A percentile compares a stretch with the other conserved stretches of the same genome.
Conservation (phyloP, 441 rosid genomes). For the Hura crepitans region DNA sequence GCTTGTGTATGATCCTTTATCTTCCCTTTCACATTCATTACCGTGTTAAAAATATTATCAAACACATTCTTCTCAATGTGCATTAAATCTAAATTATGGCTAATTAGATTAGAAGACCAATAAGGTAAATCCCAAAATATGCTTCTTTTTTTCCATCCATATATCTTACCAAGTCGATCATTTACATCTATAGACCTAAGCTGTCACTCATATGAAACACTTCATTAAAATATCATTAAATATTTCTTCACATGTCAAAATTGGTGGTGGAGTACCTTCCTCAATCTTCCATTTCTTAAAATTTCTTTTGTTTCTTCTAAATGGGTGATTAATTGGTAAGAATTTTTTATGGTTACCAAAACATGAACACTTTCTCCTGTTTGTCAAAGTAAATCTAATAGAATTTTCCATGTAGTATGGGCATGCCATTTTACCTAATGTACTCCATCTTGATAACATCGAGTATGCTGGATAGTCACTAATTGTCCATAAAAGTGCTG, state of each 20-base stretch:
- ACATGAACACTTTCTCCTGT: neutral
- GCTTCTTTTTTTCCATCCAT: neutral
- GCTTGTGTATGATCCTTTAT: neutral
- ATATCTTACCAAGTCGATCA: neutral
- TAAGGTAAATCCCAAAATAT: neutral
- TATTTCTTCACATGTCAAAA: neutral
- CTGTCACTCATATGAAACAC: neutral
- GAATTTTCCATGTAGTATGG: neutral
- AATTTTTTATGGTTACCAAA: neutral
- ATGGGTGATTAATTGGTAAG: neutral
- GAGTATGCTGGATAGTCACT: neutral
- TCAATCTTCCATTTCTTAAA: neutral
- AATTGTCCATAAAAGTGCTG: neutral
- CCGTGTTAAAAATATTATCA: neutral
- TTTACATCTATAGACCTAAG: neutral
- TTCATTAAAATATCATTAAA: neutral
- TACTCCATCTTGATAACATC: neutral
- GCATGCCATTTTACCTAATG: neutral
- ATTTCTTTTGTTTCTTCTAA: neutral
- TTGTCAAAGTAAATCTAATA: neutral
- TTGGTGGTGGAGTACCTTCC: neutral
- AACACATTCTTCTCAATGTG: neutral
- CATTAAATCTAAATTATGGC: neutral
- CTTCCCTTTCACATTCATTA: neutral
- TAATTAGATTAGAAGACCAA: neutral